phyloP scores from a whole-genome alignment of 805 yeast species.

The Wickerhamomyces subpelliculosus region DNA sequence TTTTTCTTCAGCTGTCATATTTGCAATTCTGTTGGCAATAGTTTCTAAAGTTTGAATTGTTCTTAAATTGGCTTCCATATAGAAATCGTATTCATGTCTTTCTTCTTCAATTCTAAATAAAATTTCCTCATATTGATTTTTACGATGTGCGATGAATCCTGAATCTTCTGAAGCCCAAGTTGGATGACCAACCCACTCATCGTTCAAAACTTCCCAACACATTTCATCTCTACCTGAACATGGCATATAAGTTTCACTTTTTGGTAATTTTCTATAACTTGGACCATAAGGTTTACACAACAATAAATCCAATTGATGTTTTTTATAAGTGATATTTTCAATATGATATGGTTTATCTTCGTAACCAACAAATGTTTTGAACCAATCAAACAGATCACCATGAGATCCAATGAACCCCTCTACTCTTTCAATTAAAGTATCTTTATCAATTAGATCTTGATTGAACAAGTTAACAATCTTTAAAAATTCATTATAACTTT shows the following conservation, averaged over 20 bases:
- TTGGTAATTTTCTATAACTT: conserved; percentile 86
- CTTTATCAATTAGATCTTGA: conserved; percentile 83
- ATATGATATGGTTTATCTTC: conserved; percentile 80
- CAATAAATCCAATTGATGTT: conserved; percentile 84
- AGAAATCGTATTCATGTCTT: conserved; percentile 93
- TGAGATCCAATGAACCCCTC: conserved; percentile 80
- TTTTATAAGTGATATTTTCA: conserved; percentile 80
- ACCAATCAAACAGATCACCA: conserved; percentile 81
- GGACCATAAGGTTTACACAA: conserved; percentile 95
- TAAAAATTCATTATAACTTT: conserved; percentile 85
- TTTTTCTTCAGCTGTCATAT: conserved; percentile 88
- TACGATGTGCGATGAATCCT: conserved; percentile 97
- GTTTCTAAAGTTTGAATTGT: conserved; percentile 95
- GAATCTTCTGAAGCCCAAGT: conserved; percentile 99
- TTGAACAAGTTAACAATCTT: conserved; percentile 83
- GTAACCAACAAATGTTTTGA: conserved; percentile 84
- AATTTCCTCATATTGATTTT: conserved; percentile 96
- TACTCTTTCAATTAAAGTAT: conserved; percentile 73
- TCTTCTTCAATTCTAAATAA: conserved; percentile 94
- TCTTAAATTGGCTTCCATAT: conserved; percentile 90
- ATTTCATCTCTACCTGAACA: conserved; percentile 97
- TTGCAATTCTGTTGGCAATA: conserved; percentile 86
- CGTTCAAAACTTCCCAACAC: conserved; percentile 98
- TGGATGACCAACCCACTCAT: conserved; percentile 99
- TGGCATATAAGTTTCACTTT: conserved; percentile 92